Conservation (phyloP, 1,284 basidiomycete genomes). For the Pseudozyma hubeiensis region DNA sequence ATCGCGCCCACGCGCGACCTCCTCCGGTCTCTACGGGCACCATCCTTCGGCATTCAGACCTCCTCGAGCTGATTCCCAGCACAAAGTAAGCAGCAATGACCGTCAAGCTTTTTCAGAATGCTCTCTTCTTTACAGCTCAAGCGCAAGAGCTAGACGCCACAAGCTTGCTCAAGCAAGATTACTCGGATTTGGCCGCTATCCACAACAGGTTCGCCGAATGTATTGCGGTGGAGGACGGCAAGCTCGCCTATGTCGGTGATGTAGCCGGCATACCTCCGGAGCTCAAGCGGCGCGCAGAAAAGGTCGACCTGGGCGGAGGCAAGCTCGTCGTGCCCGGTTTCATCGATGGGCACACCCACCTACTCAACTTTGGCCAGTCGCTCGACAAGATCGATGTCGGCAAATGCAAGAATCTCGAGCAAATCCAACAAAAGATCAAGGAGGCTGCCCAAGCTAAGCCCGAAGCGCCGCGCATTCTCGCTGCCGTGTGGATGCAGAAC, state of each 20-base stretch:
- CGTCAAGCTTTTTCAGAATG: conserved; percentile 40
- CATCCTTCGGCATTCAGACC: not conserved
- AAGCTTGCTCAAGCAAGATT: conserved; percentile 33
- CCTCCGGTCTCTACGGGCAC: not conserved
- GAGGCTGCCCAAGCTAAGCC: conserved; percentile 35
- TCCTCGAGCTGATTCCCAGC: not conserved
- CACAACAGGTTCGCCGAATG: conserved; percentile 36
- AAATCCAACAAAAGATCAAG: conserved; percentile 40
- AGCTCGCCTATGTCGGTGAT: conserved; percentile 38
- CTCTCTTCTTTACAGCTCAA: conserved; percentile 44
- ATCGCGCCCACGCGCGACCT: too few species aligned
- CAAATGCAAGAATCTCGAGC: conserved; percentile 40
- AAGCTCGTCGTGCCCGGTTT: conserved; percentile 50
- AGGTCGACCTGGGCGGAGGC: conserved; percentile 31
- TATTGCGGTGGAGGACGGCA: conserved; percentile 24
- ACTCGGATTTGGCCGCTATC: conserved; percentile 16
- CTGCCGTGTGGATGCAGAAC: conserved; percentile 47
- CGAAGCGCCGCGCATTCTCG: conserved; percentile 35
- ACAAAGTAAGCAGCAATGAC: conserved; percentile 7
- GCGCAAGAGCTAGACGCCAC: conserved; percentile 31
- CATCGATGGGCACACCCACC: conserved; percentile 49
- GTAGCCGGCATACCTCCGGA: conserved; percentile 10
- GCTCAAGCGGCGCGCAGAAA: conserved; percentile 5
- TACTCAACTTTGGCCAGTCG: conserved; percentile 45
- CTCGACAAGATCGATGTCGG: conserved; percentile 48